Evolutionary conservation across 768 basidiomycete species (phyloP).

Genomic region (Pleurotus djamor): DNA sequence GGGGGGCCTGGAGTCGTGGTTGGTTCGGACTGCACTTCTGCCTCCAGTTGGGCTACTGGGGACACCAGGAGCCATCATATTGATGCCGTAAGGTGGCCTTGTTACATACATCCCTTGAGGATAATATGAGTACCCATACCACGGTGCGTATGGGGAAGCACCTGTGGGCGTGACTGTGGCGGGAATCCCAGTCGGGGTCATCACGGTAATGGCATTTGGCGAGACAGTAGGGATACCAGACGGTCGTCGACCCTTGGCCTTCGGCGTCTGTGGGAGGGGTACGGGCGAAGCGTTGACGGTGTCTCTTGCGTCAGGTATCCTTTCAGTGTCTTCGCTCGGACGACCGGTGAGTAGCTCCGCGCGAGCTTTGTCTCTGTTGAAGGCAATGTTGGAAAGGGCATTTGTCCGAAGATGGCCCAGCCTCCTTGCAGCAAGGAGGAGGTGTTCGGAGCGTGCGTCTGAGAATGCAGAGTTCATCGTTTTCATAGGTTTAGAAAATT

Average conservation of each 20-base stretch:
- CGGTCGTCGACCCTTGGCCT: slow-evolving; percentile 2
- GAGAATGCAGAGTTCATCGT: slow-evolving; percentile 35
- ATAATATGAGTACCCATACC: slow-evolving; percentile 5
- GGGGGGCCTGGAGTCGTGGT: not conserved
- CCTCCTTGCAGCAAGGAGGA: slow-evolving; percentile 69
- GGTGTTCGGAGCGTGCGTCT: slow-evolving; percentile 71
- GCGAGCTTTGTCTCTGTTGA: not conserved
- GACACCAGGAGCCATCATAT: not conserved
- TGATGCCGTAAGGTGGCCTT: not conserved
- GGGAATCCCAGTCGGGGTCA: not conserved
- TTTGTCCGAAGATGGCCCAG: slow-evolving; percentile 41
- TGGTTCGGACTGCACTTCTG: not conserved
- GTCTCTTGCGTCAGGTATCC: not conserved
- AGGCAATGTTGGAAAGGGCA: not conserved
- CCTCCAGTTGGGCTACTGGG: not conserved
- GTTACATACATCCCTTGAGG: not conserved
- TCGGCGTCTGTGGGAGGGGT: not conserved
- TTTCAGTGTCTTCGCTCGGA: not conserved
- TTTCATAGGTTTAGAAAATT: slow-evolving; percentile 17
- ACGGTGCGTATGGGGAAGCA: not conserved
- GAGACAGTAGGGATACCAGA: not conserved
- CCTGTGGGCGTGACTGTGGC: not conserved
- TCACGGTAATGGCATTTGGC: not conserved
- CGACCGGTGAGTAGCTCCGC: not conserved
- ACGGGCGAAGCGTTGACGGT: not conserved